Percentiles rank a stretch among this genome's conserved stretches.
Conservation (phyloP, 2,329 filamentous ascomycete genomes). For the Aureobasidium vineae region DNA sequence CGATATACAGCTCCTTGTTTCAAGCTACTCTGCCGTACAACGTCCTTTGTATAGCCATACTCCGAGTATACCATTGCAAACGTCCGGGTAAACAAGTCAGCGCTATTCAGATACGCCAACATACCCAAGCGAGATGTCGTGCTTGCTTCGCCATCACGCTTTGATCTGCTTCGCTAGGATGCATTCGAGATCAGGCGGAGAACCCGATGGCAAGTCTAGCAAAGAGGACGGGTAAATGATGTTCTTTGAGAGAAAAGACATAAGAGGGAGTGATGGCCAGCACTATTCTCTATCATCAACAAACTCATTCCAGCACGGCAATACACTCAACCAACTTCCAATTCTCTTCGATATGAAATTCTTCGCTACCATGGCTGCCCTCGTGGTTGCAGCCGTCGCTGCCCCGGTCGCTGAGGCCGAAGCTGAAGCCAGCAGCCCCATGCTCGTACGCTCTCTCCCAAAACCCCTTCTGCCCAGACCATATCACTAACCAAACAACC, state of each 20-base stretch:
- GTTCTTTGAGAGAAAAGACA: background rate
- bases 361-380: background rate
- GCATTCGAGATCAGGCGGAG: background rate
- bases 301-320: background rate
- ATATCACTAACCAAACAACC: background rate
- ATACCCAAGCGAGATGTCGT: slow-evolving; percentile 3
- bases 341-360: background rate
- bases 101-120: background rate
- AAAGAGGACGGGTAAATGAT: background rate
- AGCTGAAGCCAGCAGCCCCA: background rate
- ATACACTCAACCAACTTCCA: background rate
- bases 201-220: background rate
- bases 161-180: background rate
- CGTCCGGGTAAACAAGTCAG: background rate
- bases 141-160: background rate
- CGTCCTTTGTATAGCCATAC: background rate
- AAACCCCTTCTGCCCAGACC: background rate
- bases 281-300: background rate
- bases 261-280: background rate
- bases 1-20: background rate
- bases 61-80: background rate
- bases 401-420: background rate
- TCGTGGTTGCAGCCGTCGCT: background rate
- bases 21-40: background rate
- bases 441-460: background rate